Conservation (phyloP, 768 basidiomycete species). For the Naganishia antarctica region DNA sequence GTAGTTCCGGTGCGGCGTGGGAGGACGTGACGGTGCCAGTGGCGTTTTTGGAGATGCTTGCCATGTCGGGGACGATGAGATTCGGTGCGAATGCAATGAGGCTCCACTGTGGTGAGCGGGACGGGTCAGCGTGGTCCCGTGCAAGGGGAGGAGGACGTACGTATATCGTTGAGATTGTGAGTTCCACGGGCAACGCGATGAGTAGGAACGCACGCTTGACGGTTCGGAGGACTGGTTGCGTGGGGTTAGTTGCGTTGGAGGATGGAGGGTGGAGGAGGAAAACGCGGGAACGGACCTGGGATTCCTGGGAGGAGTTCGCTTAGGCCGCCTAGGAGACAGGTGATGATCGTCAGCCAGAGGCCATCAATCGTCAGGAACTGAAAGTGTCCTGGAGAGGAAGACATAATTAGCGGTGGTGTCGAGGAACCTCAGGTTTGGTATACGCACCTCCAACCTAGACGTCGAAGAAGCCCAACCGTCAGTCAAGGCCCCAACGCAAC, state of each 20-base stretch:
- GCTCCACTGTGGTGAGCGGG: conserved; percentile 14
- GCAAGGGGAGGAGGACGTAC: conserved; percentile 30
- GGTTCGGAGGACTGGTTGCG: conserved; percentile 49
- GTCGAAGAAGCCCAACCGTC: neutral
- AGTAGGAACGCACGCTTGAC: conserved; percentile 61
- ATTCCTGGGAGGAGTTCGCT: conserved; percentile 53
- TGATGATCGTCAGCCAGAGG: conserved; percentile 51
- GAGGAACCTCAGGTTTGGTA: neutral
- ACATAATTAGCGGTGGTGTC: neutral
- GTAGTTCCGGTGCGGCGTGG: conserved; percentile 24
- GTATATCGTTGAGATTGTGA: conserved; percentile 61
- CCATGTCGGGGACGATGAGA: conserved; percentile 55
- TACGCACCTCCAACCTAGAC: conserved; percentile 40
- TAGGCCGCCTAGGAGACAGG: conserved; percentile 51
- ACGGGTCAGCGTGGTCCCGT: neutral
- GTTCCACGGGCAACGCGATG: conserved; percentile 62
- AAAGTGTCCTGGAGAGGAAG: conserved; percentile 54
- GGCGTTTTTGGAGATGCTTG: conserved; percentile 35
- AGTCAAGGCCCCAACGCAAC: neutral
- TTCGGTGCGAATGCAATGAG: conserved; percentile 51
- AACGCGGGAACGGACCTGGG: conserved; percentile 49
- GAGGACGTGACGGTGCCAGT: conserved; percentile 37
- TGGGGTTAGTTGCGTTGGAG: neutral
- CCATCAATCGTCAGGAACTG: conserved; percentile 77
- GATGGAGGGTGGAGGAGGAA: neutral